Base-by-base conservation (phyloP, 139 green algal genomes). In the Coccomyxa sp. region DNA sequence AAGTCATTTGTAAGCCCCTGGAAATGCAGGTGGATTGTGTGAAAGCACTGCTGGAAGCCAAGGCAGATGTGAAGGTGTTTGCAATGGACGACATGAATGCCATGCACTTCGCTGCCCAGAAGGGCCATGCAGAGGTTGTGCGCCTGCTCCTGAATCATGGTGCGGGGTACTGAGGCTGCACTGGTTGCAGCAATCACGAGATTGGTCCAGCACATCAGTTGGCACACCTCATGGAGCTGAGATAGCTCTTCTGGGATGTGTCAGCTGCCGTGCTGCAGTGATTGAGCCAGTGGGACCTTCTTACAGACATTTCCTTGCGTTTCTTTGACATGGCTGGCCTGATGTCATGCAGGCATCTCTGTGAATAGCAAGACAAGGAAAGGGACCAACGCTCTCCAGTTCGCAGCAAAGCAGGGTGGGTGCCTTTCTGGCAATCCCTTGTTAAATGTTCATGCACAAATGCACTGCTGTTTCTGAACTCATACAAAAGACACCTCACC, bases 351-450 rank as follows among this genome's bases (percentile, higher is more conserved):
- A 90, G 90, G 90, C 31, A 44, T 84, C 0, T 74, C 82, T 4
- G 89, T 95, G 10, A 92, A 94, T 80, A 80, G 82, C 39, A 92
- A 92, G 68, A 93, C 73, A 0, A 84, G 88, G 39, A 95, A 94
- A 71, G 92, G 91, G 24, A 80, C 82, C 41, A 93, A 82, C 14
- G 75, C 90, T 0, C 87, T 96, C 24, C 83, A 89, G 38, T 81
- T 95, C 34, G 91, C 91, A 8, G 85, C 88, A 0, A 71, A 87
- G 41, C 77, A 70, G 69, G 88, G 88, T 89, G 74, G 22, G 79
- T 50, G 18, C 10, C 10, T 27, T 41, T 40, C 9, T 27, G 8
- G 33, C 10, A 8, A 40, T 40, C 14, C 12, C 69, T 44, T n/a
- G n/a, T n/a, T n/a, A n/a, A n/a, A n/a, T n/a, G n/a, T n/a, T n/a